phyloP scores from a whole-genome alignment of 192 early-diverging fungal genomes.

The Geranomyces variabilis region DNA sequence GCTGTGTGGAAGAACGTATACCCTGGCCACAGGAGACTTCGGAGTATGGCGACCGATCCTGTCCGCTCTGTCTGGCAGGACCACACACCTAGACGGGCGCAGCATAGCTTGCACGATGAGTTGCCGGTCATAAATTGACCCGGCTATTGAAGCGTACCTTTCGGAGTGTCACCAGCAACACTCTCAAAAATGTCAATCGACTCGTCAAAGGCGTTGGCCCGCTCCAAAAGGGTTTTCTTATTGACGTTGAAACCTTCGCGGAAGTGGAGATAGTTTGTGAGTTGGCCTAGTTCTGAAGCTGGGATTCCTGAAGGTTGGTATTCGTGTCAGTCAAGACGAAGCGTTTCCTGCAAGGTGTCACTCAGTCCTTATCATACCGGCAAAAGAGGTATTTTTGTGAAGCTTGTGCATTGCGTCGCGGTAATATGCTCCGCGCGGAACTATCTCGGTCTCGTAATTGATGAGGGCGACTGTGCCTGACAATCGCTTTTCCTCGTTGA shows the following conservation, averaged over 20 bases:
- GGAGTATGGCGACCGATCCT: slow-evolving; percentile 48
- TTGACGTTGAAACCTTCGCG: slow-evolving; percentile 59
- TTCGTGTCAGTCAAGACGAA: background rate
- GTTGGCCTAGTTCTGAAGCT: slow-evolving; percentile 44
- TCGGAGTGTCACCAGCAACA: slow-evolving; percentile 52
- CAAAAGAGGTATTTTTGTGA: slow-evolving; percentile 46
- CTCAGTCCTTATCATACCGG: too few relatives aligned
- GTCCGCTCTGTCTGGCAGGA: slow-evolving; percentile 49
- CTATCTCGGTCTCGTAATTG: slow-evolving; percentile 56
- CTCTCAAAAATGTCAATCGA: slow-evolving; percentile 60
- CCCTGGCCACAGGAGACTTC: slow-evolving; percentile 62
- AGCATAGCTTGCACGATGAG: background rate
- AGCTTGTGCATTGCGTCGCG: slow-evolving; percentile 47
- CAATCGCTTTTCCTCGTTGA: slow-evolving; percentile 58
- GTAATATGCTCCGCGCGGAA: slow-evolving; percentile 58
- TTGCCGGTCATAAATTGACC: background rate
- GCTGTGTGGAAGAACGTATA: slow-evolving; percentile 57
- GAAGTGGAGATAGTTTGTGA: slow-evolving; percentile 58
- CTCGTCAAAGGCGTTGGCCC: slow-evolving; percentile 53
- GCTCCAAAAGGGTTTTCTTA: slow-evolving; percentile 46
- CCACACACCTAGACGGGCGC: slow-evolving; percentile 49
- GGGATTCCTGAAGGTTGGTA: slow-evolving; percentile 37
- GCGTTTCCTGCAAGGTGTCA: too few relatives aligned
- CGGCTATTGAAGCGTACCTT: slow-evolving; percentile 36
- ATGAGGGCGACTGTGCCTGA: slow-evolving; percentile 51